Evolutionary conservation across 2,329 filamentous ascomycete genomes (phyloP), one percentile per base, ranked within the genome.

Genomic region (Coniella lustricola): DNA sequence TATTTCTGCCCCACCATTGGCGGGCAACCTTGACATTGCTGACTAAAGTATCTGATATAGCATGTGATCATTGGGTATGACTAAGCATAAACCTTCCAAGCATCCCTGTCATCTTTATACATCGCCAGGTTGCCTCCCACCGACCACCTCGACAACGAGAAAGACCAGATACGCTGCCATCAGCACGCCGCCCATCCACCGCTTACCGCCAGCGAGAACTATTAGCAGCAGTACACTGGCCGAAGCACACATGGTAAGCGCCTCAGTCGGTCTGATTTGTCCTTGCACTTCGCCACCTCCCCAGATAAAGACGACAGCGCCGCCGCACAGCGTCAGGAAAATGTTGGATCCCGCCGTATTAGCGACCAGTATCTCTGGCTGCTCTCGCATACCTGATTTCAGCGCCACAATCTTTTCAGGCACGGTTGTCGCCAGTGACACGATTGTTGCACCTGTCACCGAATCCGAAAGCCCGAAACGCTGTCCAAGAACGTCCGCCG

Each of bases 291-390:
- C 53, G 2, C 57, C 40, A 53, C 62, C 58, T 9, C 58, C 62
- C 35, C 55, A 55, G 16, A 64, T 40, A 47, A 66, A 62, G 13
- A 67, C 34, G 4, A 71, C 56, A 0, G 68, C 74, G 12, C 40
- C 40, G 16, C 67, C 60, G 55, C 73, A 77, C 2, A 77, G 60
- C 5, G 71, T 71, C 32, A 77, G 59, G 56, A 77, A 78, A 39
- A 77, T 74, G 47, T 77, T 77, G 46, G 72, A 74, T 22, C 72
- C 73, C 2, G 68, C 72, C 3, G 73, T 75, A 38, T 71, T 75
- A 0, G 73, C 74, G 21, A 73, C 69, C 25, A 77, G 56, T 46
- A 77, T 73, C 3, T 71, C 72, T 7, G 60, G 59, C 17, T 76
- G 68, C 8, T 68, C 70, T n/a, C 71, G 65, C 3, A 56, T 60